phyloP scores from a whole-genome alignment of 73 alveolate genomes.

The Paramecium sonneborni region DNA sequence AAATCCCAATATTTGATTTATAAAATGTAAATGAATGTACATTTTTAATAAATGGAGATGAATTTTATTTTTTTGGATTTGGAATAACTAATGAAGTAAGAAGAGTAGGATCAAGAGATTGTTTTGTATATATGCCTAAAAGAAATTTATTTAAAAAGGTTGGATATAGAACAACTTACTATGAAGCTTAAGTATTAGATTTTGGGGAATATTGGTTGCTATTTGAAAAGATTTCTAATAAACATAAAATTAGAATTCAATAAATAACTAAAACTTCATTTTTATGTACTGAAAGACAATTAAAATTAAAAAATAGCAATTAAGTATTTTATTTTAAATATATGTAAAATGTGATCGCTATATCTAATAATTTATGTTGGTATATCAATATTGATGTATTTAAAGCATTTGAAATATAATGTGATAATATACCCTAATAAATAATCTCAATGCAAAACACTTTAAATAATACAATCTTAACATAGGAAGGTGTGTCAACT shows the following conservation, averaged over 20 bases:
- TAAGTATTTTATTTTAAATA: not conserved
- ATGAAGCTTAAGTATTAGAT: not conserved
- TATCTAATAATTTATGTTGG: not conserved
- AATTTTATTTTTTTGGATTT: not conserved
- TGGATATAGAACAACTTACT: not conserved
- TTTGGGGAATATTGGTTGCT: not conserved
- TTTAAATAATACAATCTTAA: not conserved
- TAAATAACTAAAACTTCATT: not conserved
- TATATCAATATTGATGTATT: slow-evolving; percentile 5
- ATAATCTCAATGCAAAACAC: not conserved
- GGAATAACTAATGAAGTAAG: not conserved
- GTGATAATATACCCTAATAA: not conserved
- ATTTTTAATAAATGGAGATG: not conserved
- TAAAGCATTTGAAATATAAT: not conserved
- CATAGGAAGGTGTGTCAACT: not conserved
- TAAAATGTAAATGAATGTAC: not conserved
- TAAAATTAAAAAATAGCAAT: not conserved
- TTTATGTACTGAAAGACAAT: not conserved
- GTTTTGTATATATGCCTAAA: slow-evolving; percentile 16
- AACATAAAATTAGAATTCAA: not conserved
- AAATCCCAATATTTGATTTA: not conserved
- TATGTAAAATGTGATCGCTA: not conserved
- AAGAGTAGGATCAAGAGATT: not conserved
- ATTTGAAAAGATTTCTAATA: not conserved
- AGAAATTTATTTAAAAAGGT: slow-evolving; percentile 39